phyloP scores from a whole-genome alignment of 768 basidiomycete genomes.

The Udeniomyces megalosporus region DNA sequence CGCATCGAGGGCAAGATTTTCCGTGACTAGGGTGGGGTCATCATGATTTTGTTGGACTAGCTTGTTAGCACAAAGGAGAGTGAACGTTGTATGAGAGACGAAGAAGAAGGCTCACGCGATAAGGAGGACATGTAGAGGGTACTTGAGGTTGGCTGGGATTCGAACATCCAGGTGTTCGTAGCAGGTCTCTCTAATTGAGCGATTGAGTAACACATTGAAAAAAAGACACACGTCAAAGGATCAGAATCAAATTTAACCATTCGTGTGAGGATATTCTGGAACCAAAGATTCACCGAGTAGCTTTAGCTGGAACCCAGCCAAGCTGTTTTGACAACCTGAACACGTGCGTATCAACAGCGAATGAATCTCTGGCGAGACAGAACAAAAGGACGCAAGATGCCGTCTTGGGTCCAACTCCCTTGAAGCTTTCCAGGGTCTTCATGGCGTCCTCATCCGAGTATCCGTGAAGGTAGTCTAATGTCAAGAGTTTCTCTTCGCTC shows the following conservation, averaged over 20 bases:
- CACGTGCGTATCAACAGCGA: constrained; percentile 16
- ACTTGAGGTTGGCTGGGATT: constrained; percentile 3
- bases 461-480: constrained; percentile 5
- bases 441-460: constrained; percentile 7
- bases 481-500: constrained; percentile 1
- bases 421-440: constrained; percentile 10
- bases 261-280: no score
- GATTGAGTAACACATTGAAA: not conserved
- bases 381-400: constrained; percentile 13
- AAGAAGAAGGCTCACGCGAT: constrained; percentile 2
- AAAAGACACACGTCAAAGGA: not conserved
- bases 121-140: constrained; percentile 9
- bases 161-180: constrained; percentile 15
- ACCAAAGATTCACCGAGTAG: not conserved
- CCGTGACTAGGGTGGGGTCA: no score
- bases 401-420: constrained; percentile 13
- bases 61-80: no score
- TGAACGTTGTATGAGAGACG: not conserved
- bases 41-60: no score
- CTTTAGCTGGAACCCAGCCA: constrained; percentile 11
- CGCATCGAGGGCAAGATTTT: constrained; percentile 9
- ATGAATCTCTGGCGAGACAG: constrained; percentile 11
- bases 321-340: constrained; percentile 11
- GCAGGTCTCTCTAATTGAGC: not conserved
- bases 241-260: not conserved